Evolutionary conservation across 805 yeast species (phyloP).

Genomic region (Wickerhamomyces chambardii): DNA sequence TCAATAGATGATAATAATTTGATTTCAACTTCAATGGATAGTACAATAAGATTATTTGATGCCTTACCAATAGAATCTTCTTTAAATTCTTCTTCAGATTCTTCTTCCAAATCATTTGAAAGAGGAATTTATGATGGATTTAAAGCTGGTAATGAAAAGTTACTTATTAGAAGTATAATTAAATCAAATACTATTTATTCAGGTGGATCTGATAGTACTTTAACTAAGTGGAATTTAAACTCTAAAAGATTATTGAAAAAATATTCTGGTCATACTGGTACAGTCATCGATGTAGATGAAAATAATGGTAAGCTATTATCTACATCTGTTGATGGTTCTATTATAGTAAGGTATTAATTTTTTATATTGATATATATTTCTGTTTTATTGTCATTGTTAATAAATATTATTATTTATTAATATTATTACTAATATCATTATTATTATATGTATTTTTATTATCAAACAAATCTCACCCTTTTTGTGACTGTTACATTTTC

Average conservation of each 20-base stretch:
- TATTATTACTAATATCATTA: too few species aligned
- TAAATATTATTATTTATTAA: too few species aligned
- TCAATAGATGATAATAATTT: constrained; percentile 36
- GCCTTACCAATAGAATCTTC: constrained; percentile 32
- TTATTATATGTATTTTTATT: too few species aligned
- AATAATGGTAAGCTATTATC: constrained; percentile 34
- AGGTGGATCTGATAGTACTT: constrained; percentile 55
- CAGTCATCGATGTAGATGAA: constrained; percentile 52
- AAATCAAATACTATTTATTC: constrained; percentile 33
- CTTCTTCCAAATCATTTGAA: too few species aligned
- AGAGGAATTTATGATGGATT: constrained; percentile 55
- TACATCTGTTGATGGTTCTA: constrained; percentile 46
- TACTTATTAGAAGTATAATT: constrained; percentile 39
- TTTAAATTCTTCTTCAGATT: too few species aligned
- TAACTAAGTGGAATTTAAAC: constrained; percentile 51
- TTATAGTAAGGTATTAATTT: constrained; percentile 35
- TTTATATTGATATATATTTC: too few species aligned
- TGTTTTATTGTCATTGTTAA: too few species aligned
- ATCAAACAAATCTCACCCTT: too few species aligned
- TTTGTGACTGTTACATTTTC: too few species aligned
- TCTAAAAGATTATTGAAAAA: constrained; percentile 38
- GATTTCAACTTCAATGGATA: constrained; percentile 47
- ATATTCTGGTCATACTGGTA: constrained; percentile 50
- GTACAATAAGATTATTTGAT: constrained; percentile 48
- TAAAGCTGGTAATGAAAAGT: constrained; percentile 41